These are phyloP conservation scores for Sugiyamaella valdiviana DNA, from an alignment of 805 yeast species.

Conservation along the genomic window DNA sequence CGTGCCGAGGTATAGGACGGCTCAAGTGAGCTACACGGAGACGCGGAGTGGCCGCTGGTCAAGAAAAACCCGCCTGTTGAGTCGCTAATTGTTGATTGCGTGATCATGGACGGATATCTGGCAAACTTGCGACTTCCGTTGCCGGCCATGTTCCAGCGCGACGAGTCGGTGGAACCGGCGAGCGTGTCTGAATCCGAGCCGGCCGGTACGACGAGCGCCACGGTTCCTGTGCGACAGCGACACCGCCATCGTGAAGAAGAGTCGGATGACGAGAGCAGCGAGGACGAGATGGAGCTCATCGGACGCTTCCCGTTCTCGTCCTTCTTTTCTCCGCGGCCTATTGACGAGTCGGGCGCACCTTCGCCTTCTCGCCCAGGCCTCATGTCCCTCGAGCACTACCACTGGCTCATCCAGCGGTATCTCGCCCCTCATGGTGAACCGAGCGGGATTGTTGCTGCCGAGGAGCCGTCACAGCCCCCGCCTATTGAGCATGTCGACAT, in stretches of 20 bases:
- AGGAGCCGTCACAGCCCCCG: slow-evolving; percentile 44
- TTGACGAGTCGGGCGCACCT: background rate
- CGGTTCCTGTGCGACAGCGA: no score
- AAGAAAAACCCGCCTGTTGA: background rate
- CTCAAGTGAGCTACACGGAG: no score
- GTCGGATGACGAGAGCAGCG: slow-evolving; percentile 36
- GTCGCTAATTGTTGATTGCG: background rate
- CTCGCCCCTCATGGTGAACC: slow-evolving; percentile 43
- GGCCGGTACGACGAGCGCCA: no score
- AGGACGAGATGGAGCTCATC: slow-evolving; percentile 28
- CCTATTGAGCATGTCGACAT: slow-evolving; percentile 44
- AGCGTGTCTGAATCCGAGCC: background rate
- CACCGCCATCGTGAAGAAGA: no score
- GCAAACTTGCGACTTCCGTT: slow-evolving; percentile 1
- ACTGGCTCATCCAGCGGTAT: slow-evolving; percentile 21
- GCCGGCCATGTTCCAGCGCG: slow-evolving; percentile 15
- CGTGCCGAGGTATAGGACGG: no score
- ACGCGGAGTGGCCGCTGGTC: no score
- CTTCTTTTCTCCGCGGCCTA: slow-evolving; percentile 3
- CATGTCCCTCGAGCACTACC: slow-evolving; percentile 20
- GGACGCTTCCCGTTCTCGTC: slow-evolving; percentile 19
- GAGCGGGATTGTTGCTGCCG: slow-evolving; percentile 46
- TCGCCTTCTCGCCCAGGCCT: slow-evolving; percentile 7
- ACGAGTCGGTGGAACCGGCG: slow-evolving; percentile 9
- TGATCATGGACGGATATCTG: slow-evolving; percentile 5